phyloP scores from a whole-genome alignment of 2,329 filamentous ascomycete species.

The Colletotrichum falcatum region DNA sequence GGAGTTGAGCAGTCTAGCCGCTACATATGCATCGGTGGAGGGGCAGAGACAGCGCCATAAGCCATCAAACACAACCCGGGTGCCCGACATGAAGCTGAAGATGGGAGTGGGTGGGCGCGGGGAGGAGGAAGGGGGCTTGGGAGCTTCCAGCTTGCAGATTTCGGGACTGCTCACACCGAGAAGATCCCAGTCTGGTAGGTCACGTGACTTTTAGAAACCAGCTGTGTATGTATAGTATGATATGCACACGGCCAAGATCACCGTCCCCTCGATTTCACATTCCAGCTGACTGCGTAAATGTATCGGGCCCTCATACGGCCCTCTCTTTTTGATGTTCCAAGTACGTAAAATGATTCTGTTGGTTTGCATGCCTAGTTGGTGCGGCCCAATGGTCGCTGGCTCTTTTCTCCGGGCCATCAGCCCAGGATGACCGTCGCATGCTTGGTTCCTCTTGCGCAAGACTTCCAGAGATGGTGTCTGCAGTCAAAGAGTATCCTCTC shows the following conservation, averaged over 20 bases:
- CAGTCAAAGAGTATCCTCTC: not conserved
- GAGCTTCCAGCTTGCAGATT: slow-evolving; percentile 14
- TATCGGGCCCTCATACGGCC: not conserved
- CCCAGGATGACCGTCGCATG: not conserved
- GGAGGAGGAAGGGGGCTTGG: not conserved
- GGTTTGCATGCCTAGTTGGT: slow-evolving; percentile 6
- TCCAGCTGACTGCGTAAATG: not conserved
- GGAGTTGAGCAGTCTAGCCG: slow-evolving; percentile 49
- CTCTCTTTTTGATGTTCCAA: slow-evolving; percentile 12
- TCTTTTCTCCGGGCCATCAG: not conserved
- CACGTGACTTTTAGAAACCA: slow-evolving; percentile 37
- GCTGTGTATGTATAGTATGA: no score
- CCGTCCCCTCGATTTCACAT: not conserved
- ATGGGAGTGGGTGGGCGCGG: not conserved
- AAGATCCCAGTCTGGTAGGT: slow-evolving; percentile 11
- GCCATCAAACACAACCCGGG: slow-evolving; percentile 63
- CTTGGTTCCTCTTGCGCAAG: slow-evolving; percentile 6
- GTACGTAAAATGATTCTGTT: slow-evolving; percentile 28
- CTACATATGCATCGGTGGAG: slow-evolving; percentile 57
- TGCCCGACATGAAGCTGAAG: slow-evolving; percentile 50
- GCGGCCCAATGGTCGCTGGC: not conserved
- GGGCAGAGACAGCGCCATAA: slow-evolving; percentile 75
- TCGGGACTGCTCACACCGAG: slow-evolving; percentile 19
- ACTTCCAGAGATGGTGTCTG: not conserved
- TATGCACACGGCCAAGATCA: not conserved